Conservation (phyloP, 2,329 filamentous ascomycete genomes). For the Sporothrix luriei region DNA sequence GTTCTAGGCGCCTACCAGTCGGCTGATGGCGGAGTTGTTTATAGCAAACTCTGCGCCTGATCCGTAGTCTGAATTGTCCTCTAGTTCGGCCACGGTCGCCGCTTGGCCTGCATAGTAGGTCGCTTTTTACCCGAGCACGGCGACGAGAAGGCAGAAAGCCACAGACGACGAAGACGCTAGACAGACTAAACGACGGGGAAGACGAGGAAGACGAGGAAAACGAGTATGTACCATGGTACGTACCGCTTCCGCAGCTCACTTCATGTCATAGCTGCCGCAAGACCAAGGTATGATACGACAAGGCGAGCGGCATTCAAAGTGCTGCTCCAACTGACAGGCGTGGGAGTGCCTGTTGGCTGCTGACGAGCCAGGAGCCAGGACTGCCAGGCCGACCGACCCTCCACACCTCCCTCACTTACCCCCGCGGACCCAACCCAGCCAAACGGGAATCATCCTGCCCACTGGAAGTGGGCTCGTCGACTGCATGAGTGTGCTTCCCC, state of each 20-base stretch:
- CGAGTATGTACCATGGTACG: conserved; percentile 20
- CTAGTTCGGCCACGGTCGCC: conserved; percentile 1
- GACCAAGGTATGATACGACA: conserved; percentile 14
- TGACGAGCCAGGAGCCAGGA: conserved; percentile 24
- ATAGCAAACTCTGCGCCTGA: background rate
- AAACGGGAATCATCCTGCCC: conserved; percentile 34
- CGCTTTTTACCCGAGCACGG: background rate
- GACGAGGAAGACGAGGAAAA: background rate
- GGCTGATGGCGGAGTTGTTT: conserved; percentile 17
- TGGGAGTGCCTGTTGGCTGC: conserved; percentile 28
- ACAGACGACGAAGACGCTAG: background rate
- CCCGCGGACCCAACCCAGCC: conserved; percentile 34
- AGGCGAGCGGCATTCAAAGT: background rate
- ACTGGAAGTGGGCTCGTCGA: conserved; percentile 28
- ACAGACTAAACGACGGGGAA: background rate
- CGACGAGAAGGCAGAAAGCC: background rate
- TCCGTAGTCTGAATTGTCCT: background rate
- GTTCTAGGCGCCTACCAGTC: conserved; percentile 14
- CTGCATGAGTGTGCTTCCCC: conserved; percentile 19
- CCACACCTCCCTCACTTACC: conserved; percentile 25
- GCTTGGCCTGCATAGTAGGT: conserved; percentile 19
- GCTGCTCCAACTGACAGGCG: conserved; percentile 21
- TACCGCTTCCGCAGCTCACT: conserved; percentile 10
- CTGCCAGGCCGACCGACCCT: conserved; percentile 25
- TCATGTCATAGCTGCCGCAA: background rate